phyloP scores from a whole-genome alignment of 768 basidiomycete species.

The Tephrocybe rancida region DNA sequence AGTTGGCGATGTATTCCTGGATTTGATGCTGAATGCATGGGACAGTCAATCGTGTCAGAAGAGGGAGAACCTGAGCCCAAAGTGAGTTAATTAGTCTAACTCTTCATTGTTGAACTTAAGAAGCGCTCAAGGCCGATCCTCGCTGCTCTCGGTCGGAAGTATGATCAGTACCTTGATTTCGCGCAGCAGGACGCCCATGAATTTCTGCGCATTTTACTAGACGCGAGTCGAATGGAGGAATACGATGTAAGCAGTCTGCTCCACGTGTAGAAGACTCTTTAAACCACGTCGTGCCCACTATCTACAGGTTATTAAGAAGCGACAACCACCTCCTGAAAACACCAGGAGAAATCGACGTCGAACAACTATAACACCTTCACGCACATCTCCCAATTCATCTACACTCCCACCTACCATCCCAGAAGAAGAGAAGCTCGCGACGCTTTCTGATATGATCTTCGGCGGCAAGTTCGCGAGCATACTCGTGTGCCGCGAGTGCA shows the following conservation, averaged over 20 bases:
- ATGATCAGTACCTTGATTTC: conserved; percentile 94
- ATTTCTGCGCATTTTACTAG: conserved; percentile 85
- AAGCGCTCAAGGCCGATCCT: conserved; percentile 56
- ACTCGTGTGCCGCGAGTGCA: conserved; percentile 93
- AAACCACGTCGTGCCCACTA: neutral
- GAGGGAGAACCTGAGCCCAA: conserved; percentile 64
- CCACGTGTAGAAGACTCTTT: neutral
- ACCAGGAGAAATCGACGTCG: conserved; percentile 41
- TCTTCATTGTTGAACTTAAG: neutral
- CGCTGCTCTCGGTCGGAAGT: conserved; percentile 73
- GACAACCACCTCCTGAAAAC: conserved; percentile 46
- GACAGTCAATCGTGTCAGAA: conserved; percentile 52
- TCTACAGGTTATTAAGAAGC: conserved; percentile 74
- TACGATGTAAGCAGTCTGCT: conserved; percentile 60
- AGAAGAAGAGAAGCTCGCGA: conserved; percentile 54
- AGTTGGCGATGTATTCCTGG: conserved; percentile 69
- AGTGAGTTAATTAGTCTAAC: conserved; percentile 42
- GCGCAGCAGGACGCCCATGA: conserved; percentile 97
- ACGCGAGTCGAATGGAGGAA: conserved; percentile 95
- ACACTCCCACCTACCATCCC: conserved; percentile 19
- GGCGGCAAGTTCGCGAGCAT: conserved; percentile 88
- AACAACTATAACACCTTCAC: conserved; percentile 33
- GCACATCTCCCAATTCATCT: conserved; percentile 9
- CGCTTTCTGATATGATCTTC: conserved; percentile 90
- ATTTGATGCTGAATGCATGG: conserved; percentile 66